Evolutionary conservation across 2,329 filamentous ascomycete genomes (phyloP), one percentile per base, ranked within the genome.

Genomic region (Sphaerulina vaccinii): DNA sequence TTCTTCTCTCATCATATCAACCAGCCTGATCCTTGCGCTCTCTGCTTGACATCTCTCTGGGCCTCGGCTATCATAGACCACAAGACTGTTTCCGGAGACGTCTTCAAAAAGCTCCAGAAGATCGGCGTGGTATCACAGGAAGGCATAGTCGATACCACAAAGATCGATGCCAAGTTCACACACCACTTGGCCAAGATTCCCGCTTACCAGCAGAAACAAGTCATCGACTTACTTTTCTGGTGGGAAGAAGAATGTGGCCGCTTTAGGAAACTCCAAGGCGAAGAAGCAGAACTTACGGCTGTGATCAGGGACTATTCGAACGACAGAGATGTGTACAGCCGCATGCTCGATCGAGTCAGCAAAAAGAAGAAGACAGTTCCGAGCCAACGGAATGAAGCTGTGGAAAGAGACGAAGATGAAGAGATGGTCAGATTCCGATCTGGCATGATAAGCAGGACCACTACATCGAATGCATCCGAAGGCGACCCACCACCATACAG

Each of bases 191-290:
- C 51, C 3, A 40, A 22, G 18, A 37, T 54, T 23, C 38, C 45
- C 10, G 47, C 51, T 11, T 24, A 13, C 9, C 19, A 27, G 35
- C 51, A 54, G 33, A 49, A 50, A 23, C 33, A 50, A 21, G 3
- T 54, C 13, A 42, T 54, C 18, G 47, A 50, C 46, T 22, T 50
- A 36, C 22, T 50, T 39, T 54, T 54, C 27, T 54, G 46, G 51
- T 54, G 46, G 51, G 51, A 54, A 23, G 51, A 54, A 29, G 46
- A 50, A 23, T 43, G 38, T 27, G 10, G 8, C 41, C 16, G 46
- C 9, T 24, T 51, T 19, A 46, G 41, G 41, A 47, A 42, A 18
- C 27, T 51, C 21, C 21, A 36, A 3, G 45, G 22, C 2, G 52
- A 54, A 47, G 39, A 27, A 23, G n/a, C 2, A 38, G 52, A 54